Evolutionary conservation across 1,139 yeast species (phyloP), one percentile per base, ranked within the genome.

Genomic region (Arxiozyma telluris): DNA sequence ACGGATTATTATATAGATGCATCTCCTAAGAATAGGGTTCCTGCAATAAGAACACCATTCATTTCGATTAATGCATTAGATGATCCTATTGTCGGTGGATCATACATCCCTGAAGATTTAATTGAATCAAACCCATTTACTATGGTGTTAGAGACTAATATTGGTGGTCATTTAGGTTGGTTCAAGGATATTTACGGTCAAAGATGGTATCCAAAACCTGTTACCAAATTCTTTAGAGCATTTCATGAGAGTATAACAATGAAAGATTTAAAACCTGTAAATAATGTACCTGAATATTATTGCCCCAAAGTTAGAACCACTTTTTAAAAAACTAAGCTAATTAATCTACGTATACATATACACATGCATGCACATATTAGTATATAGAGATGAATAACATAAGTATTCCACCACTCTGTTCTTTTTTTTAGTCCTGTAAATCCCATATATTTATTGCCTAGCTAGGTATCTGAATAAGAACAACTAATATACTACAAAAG

Each of bases 81-180:
- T 61, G 87, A 82, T 58, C 86, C 85, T 15, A 74, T 81, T 53
- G 77, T 80, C 21, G 84, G 87, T 1, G 59, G 65, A 3, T 66
- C 66, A 49, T 71, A 77, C 52, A 66, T 80, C 41, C 88, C 88
- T 1, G 60, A 62, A 30, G 57, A 68, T 0, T 86, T 82, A 58
- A 74, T 79, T 8, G 58, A 65, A 44, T 65, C 71, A 44, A 82
- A 83, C 58, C 90, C 90, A 1, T 84, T 74, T 62, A 71, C 80
- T 23, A 34, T 34, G 50, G 64, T 82, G 70, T 71, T 82, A 4
- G 76, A 82, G 44, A 78, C 87, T 1, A 75, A 79, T 38, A 68
- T 76, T 44, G 90, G 90, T 41, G 88, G 88, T 0, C 89, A 84
- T 66, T 72, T 81, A 55, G 84, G 82, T 1, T 81, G 84, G 84